These are phyloP conservation scores for Tolypocladium cylindrosporum DNA, from an alignment of 2,329 filamentous ascomycete genomes.

Conservation along the genomic window DNA sequence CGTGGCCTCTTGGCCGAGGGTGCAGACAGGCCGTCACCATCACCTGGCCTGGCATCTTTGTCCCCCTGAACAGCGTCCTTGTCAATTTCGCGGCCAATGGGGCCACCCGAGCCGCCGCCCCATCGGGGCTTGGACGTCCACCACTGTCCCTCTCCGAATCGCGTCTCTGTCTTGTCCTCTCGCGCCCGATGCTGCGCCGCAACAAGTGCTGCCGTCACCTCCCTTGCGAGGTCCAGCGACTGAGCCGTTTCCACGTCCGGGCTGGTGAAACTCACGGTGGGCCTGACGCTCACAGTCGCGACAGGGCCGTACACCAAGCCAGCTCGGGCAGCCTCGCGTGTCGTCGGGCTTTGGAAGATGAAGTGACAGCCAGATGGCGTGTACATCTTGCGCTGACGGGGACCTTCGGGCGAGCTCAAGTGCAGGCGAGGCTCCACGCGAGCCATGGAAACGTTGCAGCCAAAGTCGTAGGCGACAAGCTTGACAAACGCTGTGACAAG, in stretches of 20 bases:
- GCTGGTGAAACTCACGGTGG: conserved; percentile 38
- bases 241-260: conserved; percentile 43
- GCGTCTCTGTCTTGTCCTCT: conserved; percentile 43
- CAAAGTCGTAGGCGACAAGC: conserved; percentile 55
- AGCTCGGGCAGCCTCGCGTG: conserved; percentile 48
- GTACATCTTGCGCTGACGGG: conserved; percentile 35
- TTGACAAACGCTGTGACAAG: conserved; percentile 52
- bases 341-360: conserved; percentile 47
- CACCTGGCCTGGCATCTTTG: conserved; percentile 27
- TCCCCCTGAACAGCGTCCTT: conserved; percentile 34
- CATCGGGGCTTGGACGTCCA: conserved; percentile 52
- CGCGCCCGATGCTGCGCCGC: conserved; percentile 55
- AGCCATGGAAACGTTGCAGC: conserved; percentile 48
- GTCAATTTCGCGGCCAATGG: conserved; percentile 52
- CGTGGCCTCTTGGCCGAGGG: conserved; percentile 36
- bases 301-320: conserved; percentile 54
- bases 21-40: conserved; percentile 12
- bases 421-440: conserved; percentile 51
- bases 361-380: conserved; percentile 50
- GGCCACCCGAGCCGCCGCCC: conserved; percentile 53
- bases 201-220: conserved; percentile 49
- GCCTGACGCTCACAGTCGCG: conserved; percentile 48
- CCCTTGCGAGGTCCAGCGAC: conserved; percentile 49
- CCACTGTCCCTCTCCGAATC: conserved; percentile 50
- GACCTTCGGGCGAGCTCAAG: conserved; percentile 29